Evolutionary conservation across 1,139 yeast species (phyloP).

Genomic region (Blastobotrys petasosporus): DNA sequence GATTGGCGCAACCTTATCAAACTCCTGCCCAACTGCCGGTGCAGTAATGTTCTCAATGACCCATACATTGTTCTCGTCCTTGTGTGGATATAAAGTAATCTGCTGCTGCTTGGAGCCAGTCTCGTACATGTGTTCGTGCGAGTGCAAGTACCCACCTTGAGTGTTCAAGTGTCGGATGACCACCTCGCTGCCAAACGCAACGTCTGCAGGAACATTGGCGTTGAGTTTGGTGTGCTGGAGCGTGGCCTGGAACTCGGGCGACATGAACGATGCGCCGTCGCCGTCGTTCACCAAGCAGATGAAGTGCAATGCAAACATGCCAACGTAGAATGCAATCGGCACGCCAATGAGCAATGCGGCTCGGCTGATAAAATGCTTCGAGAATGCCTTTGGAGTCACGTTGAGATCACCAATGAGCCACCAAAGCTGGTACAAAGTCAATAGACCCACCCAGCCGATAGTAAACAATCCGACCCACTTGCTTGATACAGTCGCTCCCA

Average conservation of each 20-base stretch:
- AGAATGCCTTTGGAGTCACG: slow-evolving; percentile 47
- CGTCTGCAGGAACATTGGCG: slow-evolving; percentile 62
- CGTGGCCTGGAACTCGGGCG: slow-evolving; percentile 80
- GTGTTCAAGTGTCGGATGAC: slow-evolving; percentile 79
- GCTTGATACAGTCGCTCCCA: slow-evolving; percentile 83
- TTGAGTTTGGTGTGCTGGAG: slow-evolving; percentile 70
- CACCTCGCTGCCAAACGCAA: slow-evolving; percentile 79
- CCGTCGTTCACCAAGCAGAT: slow-evolving; percentile 65
- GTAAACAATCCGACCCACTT: slow-evolving; percentile 99
- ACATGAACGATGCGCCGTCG: slow-evolving; percentile 84
- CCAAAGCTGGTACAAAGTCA: slow-evolving; percentile 79
- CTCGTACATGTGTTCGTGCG: slow-evolving; percentile 79
- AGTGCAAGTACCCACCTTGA: slow-evolving; percentile 91
- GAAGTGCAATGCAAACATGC: slow-evolving; percentile 78
- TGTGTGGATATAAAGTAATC: slow-evolving; percentile 80
- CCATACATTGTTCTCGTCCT: slow-evolving; percentile 88
- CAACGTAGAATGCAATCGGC: slow-evolving; percentile 61
- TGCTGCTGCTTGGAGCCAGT: slow-evolving; percentile 96
- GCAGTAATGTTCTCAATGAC: slow-evolving; percentile 28
- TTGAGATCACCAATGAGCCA: slow-evolving; percentile 78
- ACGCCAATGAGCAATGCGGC: slow-evolving; percentile 59
- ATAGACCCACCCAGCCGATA: slow-evolving; percentile 80
- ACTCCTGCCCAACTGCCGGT: slow-evolving; percentile 28
- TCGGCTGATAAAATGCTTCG: slow-evolving; percentile 51
- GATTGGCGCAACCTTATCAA: slow-evolving; percentile 34